phyloP scores from a whole-genome alignment of 352 stramenopile species.

The Saprolegnia parasitica region DNA sequence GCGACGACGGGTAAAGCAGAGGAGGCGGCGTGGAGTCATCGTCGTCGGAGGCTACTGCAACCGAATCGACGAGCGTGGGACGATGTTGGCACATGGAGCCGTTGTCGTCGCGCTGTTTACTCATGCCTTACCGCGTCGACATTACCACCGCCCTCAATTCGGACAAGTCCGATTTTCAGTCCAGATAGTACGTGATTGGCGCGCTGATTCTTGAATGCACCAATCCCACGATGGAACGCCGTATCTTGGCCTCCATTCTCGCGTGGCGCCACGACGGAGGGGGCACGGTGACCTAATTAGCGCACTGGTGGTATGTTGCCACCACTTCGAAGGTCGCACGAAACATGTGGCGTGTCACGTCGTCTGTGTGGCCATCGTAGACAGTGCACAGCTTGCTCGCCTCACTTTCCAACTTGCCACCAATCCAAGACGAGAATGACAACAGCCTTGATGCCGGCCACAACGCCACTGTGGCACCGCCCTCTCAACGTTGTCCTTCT shows the following conservation, averaged over 20 bases:
- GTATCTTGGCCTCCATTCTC: not conserved
- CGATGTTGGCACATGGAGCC: not conserved
- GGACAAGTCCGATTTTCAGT: not conserved
- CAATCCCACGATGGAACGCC: not conserved
- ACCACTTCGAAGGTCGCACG: not conserved
- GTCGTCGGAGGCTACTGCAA: not conserved
- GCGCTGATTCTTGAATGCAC: too few species aligned
- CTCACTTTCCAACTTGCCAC: slow-evolving; percentile 1
- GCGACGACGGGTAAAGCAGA: too few species aligned
- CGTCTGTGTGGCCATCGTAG: not conserved
- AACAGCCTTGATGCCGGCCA: not conserved
- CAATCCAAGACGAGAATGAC: not conserved
- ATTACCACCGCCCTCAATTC: slow-evolving; percentile 19
- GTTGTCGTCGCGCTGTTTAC: not conserved
- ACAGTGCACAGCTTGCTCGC: not conserved
- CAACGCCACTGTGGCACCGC: not conserved
- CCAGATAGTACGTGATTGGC: not conserved
- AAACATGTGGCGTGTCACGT: not conserved
- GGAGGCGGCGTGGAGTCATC: not conserved
- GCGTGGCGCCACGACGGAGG: slow-evolving; percentile 1
- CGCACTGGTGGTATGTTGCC: slow-evolving; percentile 10
- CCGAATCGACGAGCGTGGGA: not conserved
- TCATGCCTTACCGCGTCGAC: slow-evolving; percentile 12
- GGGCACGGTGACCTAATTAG: slow-evolving; percentile 1
- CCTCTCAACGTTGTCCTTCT: slow-evolving; percentile 21